Base-by-base conservation (phyloP, 140 eudicot species). In the Anethum foeniculum region DNA sequence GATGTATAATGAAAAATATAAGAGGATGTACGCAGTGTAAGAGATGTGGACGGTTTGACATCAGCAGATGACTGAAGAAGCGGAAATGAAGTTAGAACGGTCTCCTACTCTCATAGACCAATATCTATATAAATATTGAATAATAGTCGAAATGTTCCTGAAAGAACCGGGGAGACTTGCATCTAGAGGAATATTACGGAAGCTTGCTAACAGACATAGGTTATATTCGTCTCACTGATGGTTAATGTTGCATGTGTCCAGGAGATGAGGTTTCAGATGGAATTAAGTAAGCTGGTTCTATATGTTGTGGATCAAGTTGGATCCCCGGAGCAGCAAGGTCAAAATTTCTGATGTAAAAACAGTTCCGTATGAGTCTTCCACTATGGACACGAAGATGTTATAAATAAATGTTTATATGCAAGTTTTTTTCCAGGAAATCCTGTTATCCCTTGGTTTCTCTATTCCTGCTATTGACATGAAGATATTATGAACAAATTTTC, bases 11-110 rank as follows among this genome's bases (percentile, higher is more conserved):
- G 93, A 88, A 80, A 89, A 86, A 38, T 95, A 95, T 52, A 90
- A 91, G 90, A 86, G 92, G 81, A 92, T 95, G 99, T 95, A 95
- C 83, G 97, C 97, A 36, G 93, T 95, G 14, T 95, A 83, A 81
- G 81, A 30, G 25, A 43, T 75, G 18, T 46, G 16, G 49, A 36
- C 5, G 8, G 32, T n/a, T 73, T n/a, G 18, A 43, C 6, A 39
- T 71, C 73, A 0, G 15, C 39, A 28, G 19, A 65, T 27, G 41
- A 65, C 23, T 27, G 9, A 65, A 30, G 73, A 65, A 65, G 19
- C 10, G 41, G 2, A 30, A 32, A 14, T 68, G 58, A 44, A 74
- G 56, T 38, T 39, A 30, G 36, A 48, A 75, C 28, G 79, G 62
- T 48, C 79, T 47, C 8, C 10, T 43, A 18, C 41, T 47, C 79